Base-by-base conservation (phyloP, 805 yeast genomes). In the Saccharomycopsis fermentans region DNA sequence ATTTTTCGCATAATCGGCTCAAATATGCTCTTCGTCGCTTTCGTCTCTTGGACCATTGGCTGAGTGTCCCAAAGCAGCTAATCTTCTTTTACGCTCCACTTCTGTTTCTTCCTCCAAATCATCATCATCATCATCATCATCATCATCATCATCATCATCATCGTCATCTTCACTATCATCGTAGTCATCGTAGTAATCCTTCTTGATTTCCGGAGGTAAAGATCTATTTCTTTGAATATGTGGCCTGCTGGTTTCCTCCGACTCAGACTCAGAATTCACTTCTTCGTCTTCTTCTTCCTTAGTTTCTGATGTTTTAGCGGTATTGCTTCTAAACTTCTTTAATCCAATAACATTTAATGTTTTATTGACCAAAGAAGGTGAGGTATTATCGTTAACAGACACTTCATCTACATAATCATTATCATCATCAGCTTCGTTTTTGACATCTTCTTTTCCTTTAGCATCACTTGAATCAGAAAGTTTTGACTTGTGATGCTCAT, bases 401-500 rank as follows among this genome's bases (percentile, higher is more conserved):
- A 19, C 34, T 14, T 24, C 26, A n/a, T 48, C 52, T n/a, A 26
- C 40, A 21, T 29, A 29, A 17, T 50, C 48, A 12, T 43, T 35
- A n/a, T 19, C 32, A 8, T 6, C 29, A 27, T 26, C 57, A 35
- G 40, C 39, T 16, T 17, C 52, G 2, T n/a, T 11, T 21, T 19
- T 8, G 2, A 6, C 37, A 8, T 43, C 52, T 5, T 12, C 40
- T 4, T 29, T 35, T 21, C 34, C 58, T 9, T 26, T 14, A 9
- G 35, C 55, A 3, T 32, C 27, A 26, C 47, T n/a, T 2, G 21
- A 26, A 34, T 58, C 58, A 43, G 29, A 19, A 21, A 43, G 50
- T 43, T 16, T 16, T 3, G 50, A 43, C n/a, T 39, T 47, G 6
- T 51, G 54, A 63, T 83, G 89, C 3, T 81, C 78, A 65, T 84